These are phyloP conservation scores for Candida taoyuanica DNA, from an alignment of 805 yeast genomes.

Conservation along the genomic window DNA sequence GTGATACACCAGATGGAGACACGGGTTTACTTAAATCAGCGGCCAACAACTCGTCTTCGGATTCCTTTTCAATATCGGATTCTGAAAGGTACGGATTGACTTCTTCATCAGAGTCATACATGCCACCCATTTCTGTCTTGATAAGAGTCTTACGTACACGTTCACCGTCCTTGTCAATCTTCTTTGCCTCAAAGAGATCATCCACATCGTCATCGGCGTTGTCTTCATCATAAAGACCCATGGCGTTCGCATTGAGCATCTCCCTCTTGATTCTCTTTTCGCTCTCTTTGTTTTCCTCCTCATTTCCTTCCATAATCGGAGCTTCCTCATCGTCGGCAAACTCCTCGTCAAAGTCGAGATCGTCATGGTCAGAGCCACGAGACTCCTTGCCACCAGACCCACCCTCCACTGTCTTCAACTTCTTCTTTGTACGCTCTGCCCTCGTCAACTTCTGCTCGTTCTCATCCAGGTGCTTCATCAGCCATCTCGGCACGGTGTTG, in stretches of 20 bases:
- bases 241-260: slow-evolving; percentile 76
- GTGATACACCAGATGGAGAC: slow-evolving; percentile 19
- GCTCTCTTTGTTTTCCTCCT: slow-evolving; percentile 88
- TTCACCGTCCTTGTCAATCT: slow-evolving; percentile 87
- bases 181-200: slow-evolving; percentile 68
- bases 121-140: slow-evolving; percentile 77
- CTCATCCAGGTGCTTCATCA: slow-evolving; percentile 83
- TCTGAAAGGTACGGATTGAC: slow-evolving; percentile 77
- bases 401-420: slow-evolving; percentile 46
- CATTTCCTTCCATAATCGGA: slow-evolving; percentile 93
- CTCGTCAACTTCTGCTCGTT: slow-evolving; percentile 48
- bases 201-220: slow-evolving; percentile 57
- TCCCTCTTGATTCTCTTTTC: slow-evolving; percentile 80
- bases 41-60: slow-evolving; percentile 38
- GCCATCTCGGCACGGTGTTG: slow-evolving; percentile 81
- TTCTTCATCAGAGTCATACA: slow-evolving; percentile 78
- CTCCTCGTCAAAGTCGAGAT: slow-evolving; percentile 91
- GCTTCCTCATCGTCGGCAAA: slow-evolving; percentile 99
- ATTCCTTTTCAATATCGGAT: slow-evolving; percentile 53
- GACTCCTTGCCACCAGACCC: slow-evolving; percentile 33
- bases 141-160: slow-evolving; percentile 78
- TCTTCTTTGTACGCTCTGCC: slow-evolving; percentile 42
- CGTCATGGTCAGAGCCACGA: slow-evolving; percentile 81
- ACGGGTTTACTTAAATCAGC: slow-evolving; percentile 30
- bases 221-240: slow-evolving; percentile 56